These are phyloP conservation scores for Leccinellum albellum DNA, from an alignment of 768 basidiomycete genomes.

Conservation along the genomic window DNA sequence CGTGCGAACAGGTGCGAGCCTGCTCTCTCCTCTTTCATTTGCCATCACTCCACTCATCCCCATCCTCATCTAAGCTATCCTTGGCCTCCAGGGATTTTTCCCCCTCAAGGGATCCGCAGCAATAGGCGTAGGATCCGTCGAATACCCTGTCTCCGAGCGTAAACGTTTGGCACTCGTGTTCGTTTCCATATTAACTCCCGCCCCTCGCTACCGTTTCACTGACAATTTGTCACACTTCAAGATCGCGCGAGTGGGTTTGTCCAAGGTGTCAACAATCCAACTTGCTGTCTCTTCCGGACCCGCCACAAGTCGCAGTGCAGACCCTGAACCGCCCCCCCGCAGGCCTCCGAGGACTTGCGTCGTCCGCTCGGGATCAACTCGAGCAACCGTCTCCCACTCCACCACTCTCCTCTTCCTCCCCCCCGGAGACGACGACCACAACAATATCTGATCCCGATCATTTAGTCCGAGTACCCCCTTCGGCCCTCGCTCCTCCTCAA, in stretches of 20 bases:
- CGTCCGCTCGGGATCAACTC: slow-evolving; percentile 9
- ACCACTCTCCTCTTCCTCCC: slow-evolving; percentile 6
- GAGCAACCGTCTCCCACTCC: slow-evolving; percentile 18
- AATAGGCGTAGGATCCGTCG: slow-evolving; percentile 82
- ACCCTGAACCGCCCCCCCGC: slow-evolving; percentile 13
- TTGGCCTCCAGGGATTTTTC: slow-evolving; percentile 87
- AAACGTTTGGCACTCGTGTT: slow-evolving; percentile 75
- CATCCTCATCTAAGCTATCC: slow-evolving; percentile 55
- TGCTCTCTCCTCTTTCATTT: slow-evolving; percentile 9
- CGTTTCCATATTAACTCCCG: slow-evolving; percentile 31
- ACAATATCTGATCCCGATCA: slow-evolving; percentile 15
- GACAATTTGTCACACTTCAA: slow-evolving; percentile 28
- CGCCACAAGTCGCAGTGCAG: slow-evolving; percentile 24
- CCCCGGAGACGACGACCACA: slow-evolving; percentile 8
- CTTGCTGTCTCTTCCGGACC: slow-evolving; percentile 69
- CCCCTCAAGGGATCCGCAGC: slow-evolving; percentile 85
- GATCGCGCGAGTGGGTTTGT: slow-evolving; percentile 80
- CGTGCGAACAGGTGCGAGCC: slow-evolving; percentile 75
- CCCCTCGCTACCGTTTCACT: background rate
- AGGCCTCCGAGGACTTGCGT: slow-evolving; percentile 22
- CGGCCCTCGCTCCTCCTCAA: slow-evolving; percentile 9
- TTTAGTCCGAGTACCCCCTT: slow-evolving; percentile 3
- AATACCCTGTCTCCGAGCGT: slow-evolving; percentile 70
- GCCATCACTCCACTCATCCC: slow-evolving; percentile 7
- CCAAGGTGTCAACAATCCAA: slow-evolving; percentile 69